Evolutionary conservation across 192 early-diverging fungal genomes (phyloP).

Genomic region (Podila horticola): DNA sequence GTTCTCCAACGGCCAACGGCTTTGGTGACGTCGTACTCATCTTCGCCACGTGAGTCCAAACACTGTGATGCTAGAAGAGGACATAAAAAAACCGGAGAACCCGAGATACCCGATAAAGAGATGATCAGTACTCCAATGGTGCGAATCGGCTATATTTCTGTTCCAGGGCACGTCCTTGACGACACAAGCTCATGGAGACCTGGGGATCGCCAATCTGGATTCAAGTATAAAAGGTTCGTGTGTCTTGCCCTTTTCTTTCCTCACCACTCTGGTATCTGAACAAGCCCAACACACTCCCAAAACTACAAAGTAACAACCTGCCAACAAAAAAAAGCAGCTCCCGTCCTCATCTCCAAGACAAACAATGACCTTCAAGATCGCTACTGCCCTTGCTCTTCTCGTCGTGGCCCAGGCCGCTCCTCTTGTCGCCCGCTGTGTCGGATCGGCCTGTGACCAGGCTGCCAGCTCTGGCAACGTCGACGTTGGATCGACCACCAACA

Average conservation of each 20-base stretch:
- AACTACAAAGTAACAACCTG: not conserved
- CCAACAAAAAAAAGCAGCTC: not conserved
- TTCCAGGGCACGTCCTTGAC: too few species aligned
- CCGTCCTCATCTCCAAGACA: not conserved
- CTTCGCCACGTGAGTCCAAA: not conserved
- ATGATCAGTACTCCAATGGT: too few species aligned
- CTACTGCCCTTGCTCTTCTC: slow-evolving; percentile 13
- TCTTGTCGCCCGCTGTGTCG: slow-evolving; percentile 10
- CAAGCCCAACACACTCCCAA: not conserved
- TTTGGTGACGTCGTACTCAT: not conserved
- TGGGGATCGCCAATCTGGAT: not conserved
- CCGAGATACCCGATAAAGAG: too few species aligned
- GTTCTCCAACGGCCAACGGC: too few species aligned
- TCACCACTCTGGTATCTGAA: not conserved
- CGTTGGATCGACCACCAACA: slow-evolving; percentile 27
- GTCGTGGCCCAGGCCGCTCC: slow-evolving; percentile 20
- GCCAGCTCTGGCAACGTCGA: slow-evolving; percentile 27
- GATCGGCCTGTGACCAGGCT: slow-evolving; percentile 15
- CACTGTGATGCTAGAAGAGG: not conserved
- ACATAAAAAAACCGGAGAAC: too few species aligned
- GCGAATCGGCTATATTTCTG: too few species aligned
- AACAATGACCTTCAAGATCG: slow-evolving; percentile 18
- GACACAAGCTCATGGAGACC: not conserved
- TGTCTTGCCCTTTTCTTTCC: not conserved
- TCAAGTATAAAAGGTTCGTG: not conserved